Conservation (phyloP, 768 basidiomycete genomes). For the Tremella fuciformis region DNA sequence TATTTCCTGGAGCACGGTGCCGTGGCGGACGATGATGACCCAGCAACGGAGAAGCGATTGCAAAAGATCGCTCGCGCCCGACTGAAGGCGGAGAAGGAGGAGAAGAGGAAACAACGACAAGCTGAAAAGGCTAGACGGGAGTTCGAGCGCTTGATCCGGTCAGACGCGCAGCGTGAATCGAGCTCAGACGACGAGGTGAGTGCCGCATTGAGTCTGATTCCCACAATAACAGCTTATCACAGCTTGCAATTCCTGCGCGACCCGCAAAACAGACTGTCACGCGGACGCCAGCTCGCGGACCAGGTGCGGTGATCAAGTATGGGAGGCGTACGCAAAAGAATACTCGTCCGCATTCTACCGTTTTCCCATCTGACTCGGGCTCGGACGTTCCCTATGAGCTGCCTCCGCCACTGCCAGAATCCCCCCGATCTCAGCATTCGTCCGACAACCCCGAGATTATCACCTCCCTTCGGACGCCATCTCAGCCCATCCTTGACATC, state of each 20-base stretch:
- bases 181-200: neutral
- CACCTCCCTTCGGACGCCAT: conserved; percentile 5
- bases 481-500: neutral
- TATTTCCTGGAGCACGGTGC: conserved; percentile 31
- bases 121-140: conserved; percentile 17
- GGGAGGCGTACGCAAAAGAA: too few species aligned
- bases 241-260: too few species aligned
- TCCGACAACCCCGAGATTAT: neutral
- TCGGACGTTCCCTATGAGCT: neutral
- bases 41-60: conserved; percentile 14
- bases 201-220: too few species aligned
- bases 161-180: too few species aligned
- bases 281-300: too few species aligned
- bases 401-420: neutral
- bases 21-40: conserved; percentile 27
- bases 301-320: too few species aligned
- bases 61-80: conserved; percentile 35
- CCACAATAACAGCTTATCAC: too few species aligned
- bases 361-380: neutral
- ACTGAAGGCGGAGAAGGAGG: conserved; percentile 26
- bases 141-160: conserved; percentile 27
- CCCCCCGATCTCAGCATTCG: neutral
- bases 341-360: neutral
- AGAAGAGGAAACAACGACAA: conserved; percentile 17
- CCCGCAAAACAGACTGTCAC: too few species aligned